These are phyloP conservation scores for Escallonia rubra DNA, from an alignment of 129 eudicot genomes.

Conservation along the genomic window DNA sequence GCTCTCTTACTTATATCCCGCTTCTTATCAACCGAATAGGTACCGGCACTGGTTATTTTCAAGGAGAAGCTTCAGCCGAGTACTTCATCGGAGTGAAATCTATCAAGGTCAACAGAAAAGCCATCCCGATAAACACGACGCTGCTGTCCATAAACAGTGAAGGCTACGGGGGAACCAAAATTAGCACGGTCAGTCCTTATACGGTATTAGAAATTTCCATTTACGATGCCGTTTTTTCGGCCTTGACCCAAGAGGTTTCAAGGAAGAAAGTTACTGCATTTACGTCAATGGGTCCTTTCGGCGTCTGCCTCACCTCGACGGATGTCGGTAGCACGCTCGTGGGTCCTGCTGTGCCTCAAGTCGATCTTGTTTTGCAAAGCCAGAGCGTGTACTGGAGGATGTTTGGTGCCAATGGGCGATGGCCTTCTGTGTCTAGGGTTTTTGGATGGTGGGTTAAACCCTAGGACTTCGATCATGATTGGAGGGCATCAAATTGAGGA, in stretches of 20 bases:
- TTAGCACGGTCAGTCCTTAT: constrained; percentile 28
- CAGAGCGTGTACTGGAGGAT: constrained; percentile 2
- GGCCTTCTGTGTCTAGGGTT: not conserved
- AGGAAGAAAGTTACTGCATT: constrained; percentile 8
- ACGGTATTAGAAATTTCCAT: constrained; percentile 26
- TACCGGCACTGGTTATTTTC: constrained; percentile 4
- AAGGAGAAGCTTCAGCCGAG: constrained; percentile 23
- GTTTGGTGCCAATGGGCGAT: not conserved
- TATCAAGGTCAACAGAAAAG: constrained; percentile 16
- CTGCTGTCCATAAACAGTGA: constrained; percentile 14
- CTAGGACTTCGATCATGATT: constrained; percentile 18
- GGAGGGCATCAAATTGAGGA: constrained; percentile 39
- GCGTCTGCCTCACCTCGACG: constrained; percentile 26
- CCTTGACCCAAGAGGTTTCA: constrained; percentile 21
- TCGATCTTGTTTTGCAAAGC: constrained; percentile 3
- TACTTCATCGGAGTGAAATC: constrained; percentile 32
- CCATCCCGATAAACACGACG: constrained; percentile 18
- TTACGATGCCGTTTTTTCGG: constrained; percentile 12
- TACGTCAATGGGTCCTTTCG: constrained; percentile 28
- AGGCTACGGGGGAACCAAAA: constrained; percentile 19
- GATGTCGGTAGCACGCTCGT: constrained; percentile 6
- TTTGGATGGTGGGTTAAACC: constrained; percentile 18
- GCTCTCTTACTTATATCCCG: constrained; percentile 31
- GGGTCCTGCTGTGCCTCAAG: constrained; percentile 13
- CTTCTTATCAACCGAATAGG: constrained; percentile 31